Percentiles rank a stretch among this genome's conserved stretches.
These are phyloP conservation scores for Trichoderma sp. DNA, from an alignment of 2,329 filamentous ascomycete genomes.

Conservation along the genomic window DNA sequence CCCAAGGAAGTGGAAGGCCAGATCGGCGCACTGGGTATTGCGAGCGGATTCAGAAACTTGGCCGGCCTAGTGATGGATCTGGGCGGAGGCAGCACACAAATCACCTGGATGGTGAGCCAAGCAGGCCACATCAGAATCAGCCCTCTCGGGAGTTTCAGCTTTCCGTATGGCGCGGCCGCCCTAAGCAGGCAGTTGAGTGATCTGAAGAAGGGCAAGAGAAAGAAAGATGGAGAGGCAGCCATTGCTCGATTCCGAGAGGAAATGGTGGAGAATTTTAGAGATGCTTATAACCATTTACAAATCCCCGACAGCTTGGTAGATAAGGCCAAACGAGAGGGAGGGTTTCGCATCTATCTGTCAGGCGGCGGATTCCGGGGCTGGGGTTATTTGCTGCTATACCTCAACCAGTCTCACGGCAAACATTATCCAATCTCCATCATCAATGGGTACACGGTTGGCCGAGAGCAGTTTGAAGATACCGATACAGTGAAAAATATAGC, in stretches of 20 bases:
- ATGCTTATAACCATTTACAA: constrained; percentile 56
- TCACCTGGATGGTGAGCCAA: constrained; percentile 65
- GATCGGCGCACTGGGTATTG: constrained; percentile 68
- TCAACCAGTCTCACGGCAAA: constrained; percentile 60
- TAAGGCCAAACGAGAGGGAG: constrained; percentile 48
- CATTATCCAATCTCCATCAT: constrained; percentile 74
- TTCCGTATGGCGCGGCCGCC: constrained; percentile 72
- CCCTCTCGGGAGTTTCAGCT: constrained; percentile 61
- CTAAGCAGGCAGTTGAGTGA: constrained; percentile 59
- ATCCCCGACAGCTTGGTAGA: constrained; percentile 57
- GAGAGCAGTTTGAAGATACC: constrained; percentile 57
- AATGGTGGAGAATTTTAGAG: constrained; percentile 56
- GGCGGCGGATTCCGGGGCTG: constrained; percentile 73
- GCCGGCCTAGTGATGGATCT: constrained; percentile 72
- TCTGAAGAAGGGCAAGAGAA: constrained; percentile 44
- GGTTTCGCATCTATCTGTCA: constrained; percentile 67
- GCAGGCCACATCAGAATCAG: constrained; percentile 56
- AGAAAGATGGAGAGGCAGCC: constrained; percentile 47
- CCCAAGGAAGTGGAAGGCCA: constrained; percentile 68
- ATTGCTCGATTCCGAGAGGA: constrained; percentile 52
- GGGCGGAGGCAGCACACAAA: constrained; percentile 70
- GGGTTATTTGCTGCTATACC: constrained; percentile 65
- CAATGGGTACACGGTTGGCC: constrained; percentile 64
- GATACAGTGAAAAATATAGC: constrained; percentile 40
- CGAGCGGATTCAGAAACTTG: constrained; percentile 64